Percentiles rank a stretch among this genome's conserved stretches.
Conservation (phyloP, 495 filamentous ascomycete genomes). For the Cercophora scortea region DNA sequence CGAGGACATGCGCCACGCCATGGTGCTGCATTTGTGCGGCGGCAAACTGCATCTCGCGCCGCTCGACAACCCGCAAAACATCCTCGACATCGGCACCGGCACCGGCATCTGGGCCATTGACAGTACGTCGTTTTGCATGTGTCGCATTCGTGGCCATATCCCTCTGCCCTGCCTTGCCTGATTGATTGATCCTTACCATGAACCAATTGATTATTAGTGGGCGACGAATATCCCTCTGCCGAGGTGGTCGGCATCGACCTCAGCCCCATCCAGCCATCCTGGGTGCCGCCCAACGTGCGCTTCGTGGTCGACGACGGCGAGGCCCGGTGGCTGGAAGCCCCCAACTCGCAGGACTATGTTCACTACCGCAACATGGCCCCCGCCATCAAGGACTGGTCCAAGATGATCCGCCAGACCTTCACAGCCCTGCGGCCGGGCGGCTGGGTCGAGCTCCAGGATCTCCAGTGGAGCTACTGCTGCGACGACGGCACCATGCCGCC, state of each 20-base stretch:
- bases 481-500: conserved; percentile 33
- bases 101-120: conserved; percentile 58
- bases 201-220: conserved; percentile 4
- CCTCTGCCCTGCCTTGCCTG: background rate
- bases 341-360: conserved; percentile 46
- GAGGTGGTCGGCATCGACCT: conserved; percentile 50
- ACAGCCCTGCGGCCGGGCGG: conserved; percentile 37
- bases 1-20: conserved; percentile 45
- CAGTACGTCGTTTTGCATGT: conserved; percentile 17
- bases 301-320: conserved; percentile 56
- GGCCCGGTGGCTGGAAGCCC: conserved; percentile 39
- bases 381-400: conserved; percentile 44
- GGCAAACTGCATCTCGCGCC: conserved; percentile 45
- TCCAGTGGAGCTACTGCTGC: conserved; percentile 27
- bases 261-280: conserved; percentile 48
- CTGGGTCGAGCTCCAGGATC: conserved; percentile 47
- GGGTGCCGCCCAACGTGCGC: conserved; percentile 47
- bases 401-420: conserved; percentile 22
- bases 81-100: conserved; percentile 54
- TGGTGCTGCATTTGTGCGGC: conserved; percentile 28
- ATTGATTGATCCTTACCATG: background rate
- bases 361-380: conserved; percentile 41
- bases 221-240: conserved; percentile 10
- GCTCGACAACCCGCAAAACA: conserved; percentile 33
- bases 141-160: background rate